Evolutionary conservation across 2,329 filamentous ascomycete species (phyloP), one percentile per base, ranked within the genome.

Genomic region (Sclerotinia nivalis): DNA sequence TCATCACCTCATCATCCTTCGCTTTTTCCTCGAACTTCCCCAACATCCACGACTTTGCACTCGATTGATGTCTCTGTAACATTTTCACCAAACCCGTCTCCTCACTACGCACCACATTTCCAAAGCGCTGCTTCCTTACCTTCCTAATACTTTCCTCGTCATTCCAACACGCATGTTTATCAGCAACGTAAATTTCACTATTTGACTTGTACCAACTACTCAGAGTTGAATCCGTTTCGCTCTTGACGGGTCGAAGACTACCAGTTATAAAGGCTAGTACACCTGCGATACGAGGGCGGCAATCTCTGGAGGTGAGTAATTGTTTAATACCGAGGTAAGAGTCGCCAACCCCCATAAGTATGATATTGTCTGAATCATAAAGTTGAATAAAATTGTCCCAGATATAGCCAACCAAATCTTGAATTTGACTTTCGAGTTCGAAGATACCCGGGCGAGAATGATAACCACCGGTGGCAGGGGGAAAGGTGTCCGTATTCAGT

Each of bases 301-400:
- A 90, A 71, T 89, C 86, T 85, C 93, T 85, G 74, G 90, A 90
- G 13, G 90, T 90, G 8, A 98, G 84, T 7, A 98, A 86, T 69
- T 94, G 87, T 70, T 96, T 90, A 61, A 97, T 87, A 1, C 93
- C 93, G 4, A 91, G 84, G 77, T 96, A 97, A 1, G 96, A 92
- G 75, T 93, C 90, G n/a, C 96, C 96, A 1, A 97, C 88, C 0
- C 96, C 95, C 77, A 99, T 85, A 31, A 99, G 84, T 77, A 97
- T 92, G 22, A 98, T 87, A 28, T 59, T 88, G 8, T 90, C 88
- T 0, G 87, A 84, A 2, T 90, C 86, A 65, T 89, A 89, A 45
- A 92, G 84, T 83, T 97, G 92, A 28, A 99, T 88, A 77, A 97
- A 97, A 78, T 99, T 99, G 75, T 97, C 94, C 96, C 96, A 99